A percentile compares a stretch with the other conserved stretches of the same genome.
phyloP scores from a whole-genome alignment of 306 rosid genomes.

The Cyamopsis tetragonoloba region DNA sequence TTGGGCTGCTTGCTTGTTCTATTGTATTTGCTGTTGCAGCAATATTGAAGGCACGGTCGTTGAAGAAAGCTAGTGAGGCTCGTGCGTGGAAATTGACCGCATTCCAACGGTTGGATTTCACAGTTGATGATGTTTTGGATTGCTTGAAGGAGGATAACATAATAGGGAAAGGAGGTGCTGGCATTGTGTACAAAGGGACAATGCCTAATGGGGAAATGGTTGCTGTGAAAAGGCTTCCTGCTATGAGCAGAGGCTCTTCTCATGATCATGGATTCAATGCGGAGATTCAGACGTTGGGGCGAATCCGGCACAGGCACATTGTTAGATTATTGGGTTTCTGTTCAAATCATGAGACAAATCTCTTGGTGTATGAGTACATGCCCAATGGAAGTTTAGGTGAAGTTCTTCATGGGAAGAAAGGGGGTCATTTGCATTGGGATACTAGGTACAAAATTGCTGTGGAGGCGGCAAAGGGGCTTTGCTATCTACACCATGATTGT shows the following conservation, averaged over 20 bases:
- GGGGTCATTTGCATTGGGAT: slow-evolving; percentile 91
- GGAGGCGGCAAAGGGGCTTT: slow-evolving; percentile 96
- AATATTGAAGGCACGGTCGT: slow-evolving; percentile 76
- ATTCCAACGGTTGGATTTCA: slow-evolving; percentile 87
- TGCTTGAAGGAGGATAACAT: slow-evolving; percentile 86
- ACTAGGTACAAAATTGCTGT: slow-evolving; percentile 86
- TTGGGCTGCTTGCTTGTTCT: slow-evolving; percentile 73
- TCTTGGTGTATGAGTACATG: slow-evolving; percentile 93
- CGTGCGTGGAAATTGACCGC: slow-evolving; percentile 90
- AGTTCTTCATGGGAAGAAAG: slow-evolving; percentile 96
- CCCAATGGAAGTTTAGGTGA: slow-evolving; percentile 98
- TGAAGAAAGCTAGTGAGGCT: slow-evolving; percentile 78
- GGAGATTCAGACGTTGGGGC: slow-evolving; percentile 89
- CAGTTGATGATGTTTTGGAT: slow-evolving; percentile 87
- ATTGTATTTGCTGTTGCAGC: slow-evolving; percentile 75
- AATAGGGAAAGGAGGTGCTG: slow-evolving; percentile 99
- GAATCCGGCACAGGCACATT: slow-evolving; percentile 91
- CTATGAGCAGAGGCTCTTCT: slow-evolving; percentile 86
- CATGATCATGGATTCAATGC: slow-evolving; percentile 99
- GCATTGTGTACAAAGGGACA: slow-evolving; percentile 87
- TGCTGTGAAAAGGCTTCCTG: slow-evolving; percentile 92
- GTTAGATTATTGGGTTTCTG: slow-evolving; percentile 87
- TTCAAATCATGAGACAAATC: slow-evolving; percentile 93
- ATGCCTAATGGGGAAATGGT: slow-evolving; percentile 75
- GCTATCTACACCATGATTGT: slow-evolving; percentile 95